phyloP scores from a whole-genome alignment of 768 basidiomycete genomes.

The Amanita subjunquillea region DNA sequence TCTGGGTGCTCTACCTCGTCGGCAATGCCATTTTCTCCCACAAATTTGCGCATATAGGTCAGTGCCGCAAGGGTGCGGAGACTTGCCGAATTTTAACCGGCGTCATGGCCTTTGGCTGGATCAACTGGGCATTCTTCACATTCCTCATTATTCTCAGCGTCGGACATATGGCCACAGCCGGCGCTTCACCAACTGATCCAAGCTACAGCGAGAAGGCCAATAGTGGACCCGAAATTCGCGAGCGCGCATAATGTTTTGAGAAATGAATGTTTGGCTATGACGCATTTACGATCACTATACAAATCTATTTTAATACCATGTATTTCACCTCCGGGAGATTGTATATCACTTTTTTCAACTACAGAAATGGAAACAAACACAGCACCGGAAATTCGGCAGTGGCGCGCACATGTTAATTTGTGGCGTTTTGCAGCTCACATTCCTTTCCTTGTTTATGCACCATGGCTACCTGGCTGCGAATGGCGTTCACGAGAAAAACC shows the following conservation, averaged over 20 bases:
- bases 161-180: slow-evolving; percentile 12
- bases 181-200: slow-evolving; percentile 8
- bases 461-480: too few relatives aligned
- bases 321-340: too few relatives aligned
- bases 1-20: slow-evolving; percentile 58
- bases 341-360: too few relatives aligned
- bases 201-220: slow-evolving; percentile 10
- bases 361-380: too few relatives aligned
- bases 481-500: too few relatives aligned
- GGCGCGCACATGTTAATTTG: too few relatives aligned
- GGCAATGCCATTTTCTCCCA: slow-evolving; percentile 53
- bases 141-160: slow-evolving; percentile 36
- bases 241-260: neutral
- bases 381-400: too few relatives aligned
- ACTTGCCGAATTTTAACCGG: slow-evolving; percentile 53
- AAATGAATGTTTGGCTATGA: neutral
- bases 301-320: too few relatives aligned
- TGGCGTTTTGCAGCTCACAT: too few relatives aligned
- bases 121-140: slow-evolving; percentile 43
- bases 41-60: slow-evolving; percentile 40
- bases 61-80: slow-evolving; percentile 40
- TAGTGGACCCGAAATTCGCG: neutral
- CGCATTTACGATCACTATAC: too few relatives aligned
- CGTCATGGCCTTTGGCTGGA: slow-evolving; percentile 61
- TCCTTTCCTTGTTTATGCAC: too few relatives aligned